phyloP scores from a whole-genome alignment of 2,329 filamentous ascomycete species.

The Fusarium miscanthi region DNA sequence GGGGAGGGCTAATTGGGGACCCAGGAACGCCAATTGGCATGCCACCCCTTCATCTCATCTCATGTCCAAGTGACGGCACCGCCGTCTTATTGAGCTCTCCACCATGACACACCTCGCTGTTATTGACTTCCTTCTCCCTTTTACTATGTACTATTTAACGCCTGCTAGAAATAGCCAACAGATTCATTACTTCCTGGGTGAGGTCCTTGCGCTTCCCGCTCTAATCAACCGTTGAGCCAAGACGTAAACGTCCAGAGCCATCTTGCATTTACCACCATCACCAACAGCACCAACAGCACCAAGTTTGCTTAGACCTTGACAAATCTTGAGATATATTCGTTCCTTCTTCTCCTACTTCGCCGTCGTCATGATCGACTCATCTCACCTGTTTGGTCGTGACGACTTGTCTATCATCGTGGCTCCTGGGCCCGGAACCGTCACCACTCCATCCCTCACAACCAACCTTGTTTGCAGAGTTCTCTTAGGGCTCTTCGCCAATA shows the following conservation, averaged over 20 bases:
- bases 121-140: slow-evolving; percentile 9
- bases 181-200: neutral
- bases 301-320: slow-evolving; percentile 13
- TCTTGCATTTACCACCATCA: slow-evolving; percentile 8
- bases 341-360: neutral
- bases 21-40: slow-evolving; percentile 15
- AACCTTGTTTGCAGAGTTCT: slow-evolving; percentile 63
- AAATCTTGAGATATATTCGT: neutral
- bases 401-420: slow-evolving; percentile 37
- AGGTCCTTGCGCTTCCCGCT: slow-evolving; percentile 32
- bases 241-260: slow-evolving; percentile 18
- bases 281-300: slow-evolving; percentile 17
- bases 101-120: neutral
- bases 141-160: neutral
- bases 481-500: slow-evolving; percentile 57
- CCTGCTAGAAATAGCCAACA: slow-evolving; percentile 21
- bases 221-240: slow-evolving; percentile 35
- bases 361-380: slow-evolving; percentile 29
- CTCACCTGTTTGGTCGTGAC: slow-evolving; percentile 34
- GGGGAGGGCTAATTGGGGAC: slow-evolving; percentile 35
- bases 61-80: slow-evolving; percentile 13
- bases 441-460: slow-evolving; percentile 49
- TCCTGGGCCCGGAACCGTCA: slow-evolving; percentile 41
- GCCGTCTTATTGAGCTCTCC: slow-evolving; percentile 23
- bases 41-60: neutral